Base-by-base conservation (phyloP, 345 rosid species). In the Streptanthus diversifolius region DNA sequence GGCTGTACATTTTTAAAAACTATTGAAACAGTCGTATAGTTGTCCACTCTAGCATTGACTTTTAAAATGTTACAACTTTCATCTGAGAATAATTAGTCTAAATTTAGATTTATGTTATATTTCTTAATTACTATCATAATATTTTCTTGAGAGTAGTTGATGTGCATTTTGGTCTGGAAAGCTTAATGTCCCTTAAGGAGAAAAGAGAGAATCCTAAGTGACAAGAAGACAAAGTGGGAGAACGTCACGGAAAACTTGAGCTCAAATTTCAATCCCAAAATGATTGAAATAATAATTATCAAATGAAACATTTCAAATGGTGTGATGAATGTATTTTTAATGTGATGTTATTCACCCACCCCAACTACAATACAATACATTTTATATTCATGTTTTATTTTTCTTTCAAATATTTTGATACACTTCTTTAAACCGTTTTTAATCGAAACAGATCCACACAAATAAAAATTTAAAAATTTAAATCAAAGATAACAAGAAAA, bases 201-300 rank as follows among this genome's bases (percentile, higher is more conserved):
- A 43, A 59, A n/a, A 48, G 45, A 68, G 59, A 47, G 76, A 56
- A 72, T 77, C 76, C 76, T 1, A 72, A 66, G 73, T 71, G 73
- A 71, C 73, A 77, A 77, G 49, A 71, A 57, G 61, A 59, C 77
- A 77, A 65, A 71, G 64, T 68, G 78, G 72, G 47, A 57, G 75
- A 72, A 63, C 62, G 58, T 67, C 78, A 67, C 54, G 22, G 15
- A 67, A 66, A 18, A 51, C 56, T 39, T 61, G 78, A 74, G 54
- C 45, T 53, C 67, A 68, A 75, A 25, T 81, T 82, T 83, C 87
- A 87, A 82, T 40, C 18, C 63, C 57, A 60, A 57, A 80, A 87
- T 89, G 84, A 89, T 85, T 84, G 86, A 72, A 39, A 82, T 72
- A 79, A 83, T 81, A 74, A 77, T 84, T 76, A 68, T 75, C 67